Percentiles rank a stretch among this genome's conserved stretches.
These are phyloP conservation scores for Lactifluus hygrophoroides DNA, from an alignment of 768 basidiomycete species.

Conservation along the genomic window DNA sequence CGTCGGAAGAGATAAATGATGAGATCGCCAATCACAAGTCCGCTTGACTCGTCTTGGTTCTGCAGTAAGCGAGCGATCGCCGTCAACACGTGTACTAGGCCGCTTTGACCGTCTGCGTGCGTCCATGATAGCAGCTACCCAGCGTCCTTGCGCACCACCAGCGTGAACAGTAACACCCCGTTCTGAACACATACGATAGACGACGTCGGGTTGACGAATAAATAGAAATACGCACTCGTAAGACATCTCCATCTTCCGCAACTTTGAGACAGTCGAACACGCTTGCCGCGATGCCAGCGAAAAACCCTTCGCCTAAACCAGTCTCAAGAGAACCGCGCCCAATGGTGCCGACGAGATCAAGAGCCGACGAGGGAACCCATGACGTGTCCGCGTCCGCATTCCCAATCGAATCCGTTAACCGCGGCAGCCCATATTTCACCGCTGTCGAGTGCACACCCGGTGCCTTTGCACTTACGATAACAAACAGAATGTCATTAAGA, in stretches of 20 bases:
- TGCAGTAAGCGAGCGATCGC: slow-evolving; percentile 73
- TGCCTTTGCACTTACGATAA: slow-evolving; percentile 61
- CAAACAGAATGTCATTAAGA: slow-evolving; percentile 32
- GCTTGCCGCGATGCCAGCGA: slow-evolving; percentile 61
- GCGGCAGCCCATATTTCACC: slow-evolving; percentile 64
- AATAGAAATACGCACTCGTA: slow-evolving; percentile 45
- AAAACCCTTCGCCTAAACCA: slow-evolving; percentile 74
- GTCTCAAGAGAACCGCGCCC: slow-evolving; percentile 53
- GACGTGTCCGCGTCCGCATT: slow-evolving; percentile 52
- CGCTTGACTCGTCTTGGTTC: slow-evolving; percentile 82
- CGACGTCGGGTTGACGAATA: background rate
- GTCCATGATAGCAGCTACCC: slow-evolving; percentile 73
- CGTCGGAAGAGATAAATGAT: slow-evolving; percentile 87
- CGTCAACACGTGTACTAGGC: slow-evolving; percentile 65
- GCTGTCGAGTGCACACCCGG: slow-evolving; percentile 62
- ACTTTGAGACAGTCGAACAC: slow-evolving; percentile 60
- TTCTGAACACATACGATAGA: slow-evolving; percentile 34
- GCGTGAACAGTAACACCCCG: slow-evolving; percentile 72
- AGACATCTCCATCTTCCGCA: slow-evolving; percentile 80
- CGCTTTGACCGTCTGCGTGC: slow-evolving; percentile 56
- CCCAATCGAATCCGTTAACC: slow-evolving; percentile 56
- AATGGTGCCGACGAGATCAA: slow-evolving; percentile 73
- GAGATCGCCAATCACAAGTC: slow-evolving; percentile 88
- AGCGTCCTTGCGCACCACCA: slow-evolving; percentile 81
- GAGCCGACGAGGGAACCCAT: slow-evolving; percentile 70